Base-by-base conservation (phyloP, 1,284 basidiomycete species). In the Sporisorium graminicola region DNA sequence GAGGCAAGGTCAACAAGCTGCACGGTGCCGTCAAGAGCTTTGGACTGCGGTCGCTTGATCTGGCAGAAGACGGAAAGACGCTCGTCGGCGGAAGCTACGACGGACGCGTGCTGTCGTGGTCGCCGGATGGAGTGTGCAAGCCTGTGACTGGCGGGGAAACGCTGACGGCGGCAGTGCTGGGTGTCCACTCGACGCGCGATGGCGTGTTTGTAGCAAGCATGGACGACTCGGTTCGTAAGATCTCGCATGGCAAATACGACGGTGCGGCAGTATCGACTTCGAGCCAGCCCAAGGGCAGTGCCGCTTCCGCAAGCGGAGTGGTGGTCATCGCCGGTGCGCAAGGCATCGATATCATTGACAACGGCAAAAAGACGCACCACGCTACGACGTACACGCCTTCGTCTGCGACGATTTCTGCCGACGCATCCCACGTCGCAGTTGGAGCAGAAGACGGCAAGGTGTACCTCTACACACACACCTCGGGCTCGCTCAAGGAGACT, bases 71-170 rank as follows among this genome's bases (percentile, higher is more conserved):
- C 24, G 65, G 63, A 0, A 61, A 65, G 58, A 68, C 57, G 37
- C 56, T 78, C 33, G 47, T 76, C 0, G 77, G 67, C 18, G 77
- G 77, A 8, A 91, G 92, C 0, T 92, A 93, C 22, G 93, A 95
- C 77, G 95, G 95, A 0, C 90, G 92, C 8, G 87, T 93, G 2
- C 88, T 93, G 62, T 89, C 90, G 2, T 93, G 92, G 83, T 79
- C 78, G 64, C 22, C 75, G 72, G 47, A 84, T 58, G 62, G 77
- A 90, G 57, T 54, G 27, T 70, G 73, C 61, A 60, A 51, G 54
- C 66, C 64, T 2, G 84, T 94, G 0, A 82, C 86, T 29, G 77
- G 94, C 2, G 86, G 89, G 0, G 90, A 91, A 0, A 94, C 95
- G 85, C 88, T 90, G 4, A 92, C 89, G 50, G 87, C 92, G 47